These are phyloP conservation scores for Middelhovenomyces tepae DNA, from an alignment of 805 yeast genomes.

Conservation along the genomic window DNA sequence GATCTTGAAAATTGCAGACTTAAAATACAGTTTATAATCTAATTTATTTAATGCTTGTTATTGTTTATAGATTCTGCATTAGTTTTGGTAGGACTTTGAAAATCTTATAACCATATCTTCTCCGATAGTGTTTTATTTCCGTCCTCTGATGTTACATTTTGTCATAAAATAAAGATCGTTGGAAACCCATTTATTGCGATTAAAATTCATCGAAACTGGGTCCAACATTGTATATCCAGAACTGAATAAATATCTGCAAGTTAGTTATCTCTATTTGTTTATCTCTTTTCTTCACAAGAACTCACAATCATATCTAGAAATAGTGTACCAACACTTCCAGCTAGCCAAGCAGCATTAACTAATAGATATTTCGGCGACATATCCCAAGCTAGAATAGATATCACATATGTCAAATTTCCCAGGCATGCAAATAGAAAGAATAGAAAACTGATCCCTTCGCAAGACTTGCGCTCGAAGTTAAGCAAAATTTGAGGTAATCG, in stretches of 20 bases:
- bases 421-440: conserved; percentile 92
- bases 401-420: conserved; percentile 86
- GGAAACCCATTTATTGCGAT: too few species aligned
- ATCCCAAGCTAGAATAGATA: conserved; percentile 72
- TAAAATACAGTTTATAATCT: neutral
- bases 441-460: conserved; percentile 91
- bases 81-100: too few species aligned
- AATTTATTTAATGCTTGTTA: neutral
- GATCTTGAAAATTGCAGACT: neutral
- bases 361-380: conserved; percentile 58
- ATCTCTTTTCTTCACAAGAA: too few species aligned
- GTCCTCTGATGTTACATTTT: too few species aligned
- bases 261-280: too few species aligned
- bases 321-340: conserved; percentile 86
- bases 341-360: conserved; percentile 85
- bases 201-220: too few species aligned
- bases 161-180: too few species aligned
- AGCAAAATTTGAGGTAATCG: conserved; percentile 85
- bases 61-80: neutral
- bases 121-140: too few species aligned
- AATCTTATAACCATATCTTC: too few species aligned
- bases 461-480: conserved; percentile 78
- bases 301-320: too few species aligned
- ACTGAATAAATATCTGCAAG: too few species aligned
- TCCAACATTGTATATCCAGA: too few species aligned